Evolutionary conservation across 2,329 filamentous ascomycete genomes (phyloP).

Genomic region (Furcasterigmium sp.): DNA sequence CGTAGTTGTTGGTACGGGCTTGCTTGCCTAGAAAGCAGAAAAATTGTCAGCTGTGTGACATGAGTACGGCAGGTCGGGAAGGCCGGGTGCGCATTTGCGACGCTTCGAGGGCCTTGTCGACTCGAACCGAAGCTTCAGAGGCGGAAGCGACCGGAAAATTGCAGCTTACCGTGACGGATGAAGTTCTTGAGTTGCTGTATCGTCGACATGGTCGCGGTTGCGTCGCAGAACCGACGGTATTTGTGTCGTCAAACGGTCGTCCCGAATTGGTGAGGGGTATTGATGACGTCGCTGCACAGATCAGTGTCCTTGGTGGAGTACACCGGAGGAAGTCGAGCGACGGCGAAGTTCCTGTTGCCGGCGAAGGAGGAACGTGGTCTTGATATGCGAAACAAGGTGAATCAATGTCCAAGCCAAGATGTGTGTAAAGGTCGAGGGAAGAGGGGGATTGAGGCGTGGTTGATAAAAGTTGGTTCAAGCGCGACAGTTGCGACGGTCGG

Average conservation of each 20-base stretch:
- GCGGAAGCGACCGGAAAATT: conserved; percentile 2
- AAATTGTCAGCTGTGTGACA: conserved; percentile 8
- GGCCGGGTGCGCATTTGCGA: background rate
- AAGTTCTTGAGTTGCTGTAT: conserved; percentile 98
- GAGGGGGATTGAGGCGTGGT: background rate
- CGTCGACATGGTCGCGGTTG: conserved; percentile 47
- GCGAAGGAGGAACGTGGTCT: too few species aligned
- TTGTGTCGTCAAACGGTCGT: background rate
- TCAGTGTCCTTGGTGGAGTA: too few species aligned
- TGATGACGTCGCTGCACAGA: background rate
- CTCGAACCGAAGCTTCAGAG: too few species aligned
- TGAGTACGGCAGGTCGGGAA: background rate
- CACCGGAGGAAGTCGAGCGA: too few species aligned
- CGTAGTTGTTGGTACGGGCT: conserved; percentile 61
- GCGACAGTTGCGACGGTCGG: background rate
- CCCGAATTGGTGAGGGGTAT: too few species aligned
- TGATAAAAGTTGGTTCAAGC: background rate
- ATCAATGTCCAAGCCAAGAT: too few species aligned
- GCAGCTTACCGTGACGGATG: conserved; percentile 73
- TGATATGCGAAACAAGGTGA: too few species aligned
- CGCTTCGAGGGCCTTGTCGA: too few species aligned
- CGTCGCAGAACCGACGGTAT: background rate
- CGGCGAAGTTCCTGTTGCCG: too few species aligned
- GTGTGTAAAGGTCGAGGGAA: background rate
- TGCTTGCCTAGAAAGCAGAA: conserved; percentile 63